A percentile compares a stretch with the other conserved stretches of the same genome.
phyloP scores from a whole-genome alignment of 129 eudicot species.

The Gnaphalium uliginosum region DNA sequence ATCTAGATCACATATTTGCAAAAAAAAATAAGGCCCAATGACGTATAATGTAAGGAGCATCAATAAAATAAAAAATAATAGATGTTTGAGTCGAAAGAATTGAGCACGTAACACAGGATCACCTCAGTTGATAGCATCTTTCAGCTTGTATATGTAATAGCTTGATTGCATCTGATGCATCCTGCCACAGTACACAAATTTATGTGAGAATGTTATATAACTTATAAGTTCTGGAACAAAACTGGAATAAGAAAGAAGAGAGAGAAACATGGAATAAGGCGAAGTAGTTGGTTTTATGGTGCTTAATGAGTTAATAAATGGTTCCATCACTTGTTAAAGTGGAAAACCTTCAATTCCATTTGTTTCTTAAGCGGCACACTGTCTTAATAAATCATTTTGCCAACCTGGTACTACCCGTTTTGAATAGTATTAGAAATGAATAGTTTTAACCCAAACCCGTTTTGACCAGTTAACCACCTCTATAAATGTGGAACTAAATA shows the following conservation, averaged over 20 bases:
- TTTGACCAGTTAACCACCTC: background rate
- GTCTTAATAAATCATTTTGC: background rate
- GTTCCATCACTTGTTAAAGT: background rate
- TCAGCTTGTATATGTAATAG: background rate
- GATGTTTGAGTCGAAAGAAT: background rate
- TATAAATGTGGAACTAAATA: background rate
- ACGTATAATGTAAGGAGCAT: background rate
- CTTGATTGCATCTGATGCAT: slow-evolving; percentile 1
- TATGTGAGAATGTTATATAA: background rate
- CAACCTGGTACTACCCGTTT: background rate
- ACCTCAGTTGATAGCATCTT: background rate
- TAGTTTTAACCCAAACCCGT: background rate
- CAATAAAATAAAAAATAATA: background rate
- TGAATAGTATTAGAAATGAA: background rate
- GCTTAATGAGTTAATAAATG: background rate
- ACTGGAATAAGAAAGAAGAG: background rate
- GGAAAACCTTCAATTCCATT: background rate
- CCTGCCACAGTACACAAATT: background rate
- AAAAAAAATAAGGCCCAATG: slow-evolving; percentile 1
- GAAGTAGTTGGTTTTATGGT: background rate
- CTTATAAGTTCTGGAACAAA: background rate
- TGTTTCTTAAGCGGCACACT: background rate
- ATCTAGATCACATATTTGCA: background rate
- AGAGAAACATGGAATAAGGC: slow-evolving; percentile 8
- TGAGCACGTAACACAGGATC: background rate